phyloP scores from a whole-genome alignment of 129 eudicot species.

The Gnaphalium uliginosum region DNA sequence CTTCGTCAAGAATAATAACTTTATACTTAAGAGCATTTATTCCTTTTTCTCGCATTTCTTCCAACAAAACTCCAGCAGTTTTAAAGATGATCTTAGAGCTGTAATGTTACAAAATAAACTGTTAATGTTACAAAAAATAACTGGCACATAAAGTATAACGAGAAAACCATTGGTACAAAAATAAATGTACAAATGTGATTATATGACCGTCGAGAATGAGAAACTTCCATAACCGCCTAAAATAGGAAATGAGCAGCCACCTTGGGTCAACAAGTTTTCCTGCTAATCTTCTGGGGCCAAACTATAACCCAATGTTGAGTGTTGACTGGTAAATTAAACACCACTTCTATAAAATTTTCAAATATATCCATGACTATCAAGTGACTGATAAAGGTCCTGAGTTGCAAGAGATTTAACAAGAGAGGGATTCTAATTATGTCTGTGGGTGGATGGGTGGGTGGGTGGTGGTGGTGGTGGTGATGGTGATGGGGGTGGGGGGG shows the following conservation, averaged over 20 bases:
- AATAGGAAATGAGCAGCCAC: slow-evolving; percentile 10
- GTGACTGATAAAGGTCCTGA: slow-evolving; percentile 5
- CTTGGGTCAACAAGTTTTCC: slow-evolving; percentile 13
- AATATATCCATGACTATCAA: slow-evolving; percentile 12
- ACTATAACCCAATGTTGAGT: slow-evolving; percentile 17
- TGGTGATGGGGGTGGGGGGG: too few species aligned
- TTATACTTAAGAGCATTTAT: slow-evolving; percentile 79
- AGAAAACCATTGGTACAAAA: background rate
- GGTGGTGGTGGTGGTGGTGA: too few species aligned
- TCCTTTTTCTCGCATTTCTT: slow-evolving; percentile 96
- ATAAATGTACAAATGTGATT: background rate
- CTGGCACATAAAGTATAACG: slow-evolving; percentile 2
- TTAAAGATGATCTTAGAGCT: slow-evolving; percentile 93
- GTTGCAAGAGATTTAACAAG: background rate
- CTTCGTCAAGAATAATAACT: slow-evolving; percentile 93
- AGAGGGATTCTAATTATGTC: background rate
- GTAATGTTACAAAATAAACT: slow-evolving; percentile 23
- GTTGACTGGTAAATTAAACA: background rate
- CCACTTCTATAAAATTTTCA: background rate
- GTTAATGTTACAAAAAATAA: background rate
- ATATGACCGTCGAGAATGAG: background rate
- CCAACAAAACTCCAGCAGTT: slow-evolving; percentile 98
- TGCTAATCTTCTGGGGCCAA: slow-evolving; percentile 18
- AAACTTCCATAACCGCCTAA: slow-evolving; percentile 16
- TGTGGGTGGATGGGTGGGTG: too few species aligned